Evolutionary conservation across 2,329 filamentous ascomycete genomes (phyloP).

Genomic region (Cladosporium austrohemisphaericum): DNA sequence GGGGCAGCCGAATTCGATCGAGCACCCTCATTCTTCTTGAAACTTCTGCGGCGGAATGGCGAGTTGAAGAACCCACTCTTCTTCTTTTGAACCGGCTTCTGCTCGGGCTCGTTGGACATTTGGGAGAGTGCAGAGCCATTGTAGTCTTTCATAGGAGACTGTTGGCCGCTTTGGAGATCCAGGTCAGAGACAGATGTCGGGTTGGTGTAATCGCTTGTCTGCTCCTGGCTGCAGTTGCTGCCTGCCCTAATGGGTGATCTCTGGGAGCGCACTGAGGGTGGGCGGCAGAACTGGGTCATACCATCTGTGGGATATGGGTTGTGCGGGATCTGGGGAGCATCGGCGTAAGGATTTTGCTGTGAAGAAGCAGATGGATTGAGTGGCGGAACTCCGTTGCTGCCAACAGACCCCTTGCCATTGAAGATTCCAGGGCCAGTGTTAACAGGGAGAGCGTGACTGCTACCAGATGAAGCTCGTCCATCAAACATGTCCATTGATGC

Average conservation of each 20-base stretch:
- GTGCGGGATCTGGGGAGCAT: slow-evolving; percentile 71
- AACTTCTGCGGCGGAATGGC: slow-evolving; percentile 82
- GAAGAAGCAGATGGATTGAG: slow-evolving; percentile 12
- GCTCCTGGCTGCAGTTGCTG: slow-evolving; percentile 71
- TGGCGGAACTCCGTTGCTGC: slow-evolving; percentile 18
- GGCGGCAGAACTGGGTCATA: slow-evolving; percentile 94
- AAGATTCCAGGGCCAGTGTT: background rate
- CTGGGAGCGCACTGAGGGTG: slow-evolving; percentile 64
- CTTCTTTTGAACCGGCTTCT: slow-evolving; percentile 65
- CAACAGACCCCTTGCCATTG: slow-evolving; percentile 9
- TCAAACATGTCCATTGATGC: slow-evolving; percentile 29
- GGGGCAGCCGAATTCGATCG: slow-evolving; percentile 37
- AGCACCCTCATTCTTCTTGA: slow-evolving; percentile 65
- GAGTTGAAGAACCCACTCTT: slow-evolving; percentile 89
- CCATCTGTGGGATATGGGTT: slow-evolving; percentile 93
- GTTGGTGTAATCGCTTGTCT: slow-evolving; percentile 76
- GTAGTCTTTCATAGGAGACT: slow-evolving; percentile 66
- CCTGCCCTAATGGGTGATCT: slow-evolving; percentile 69
- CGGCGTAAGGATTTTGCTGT: slow-evolving; percentile 54
- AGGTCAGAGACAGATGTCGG: slow-evolving; percentile 84
- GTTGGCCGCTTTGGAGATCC: slow-evolving; percentile 69
- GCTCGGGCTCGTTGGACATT: slow-evolving; percentile 41
- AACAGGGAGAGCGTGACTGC: background rate
- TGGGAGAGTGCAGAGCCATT: slow-evolving; percentile 33
- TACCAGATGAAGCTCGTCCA: slow-evolving; percentile 21